Evolutionary conservation across 169 alveolate genomes (phyloP).

Genomic region (Theileria annulata): DNA sequence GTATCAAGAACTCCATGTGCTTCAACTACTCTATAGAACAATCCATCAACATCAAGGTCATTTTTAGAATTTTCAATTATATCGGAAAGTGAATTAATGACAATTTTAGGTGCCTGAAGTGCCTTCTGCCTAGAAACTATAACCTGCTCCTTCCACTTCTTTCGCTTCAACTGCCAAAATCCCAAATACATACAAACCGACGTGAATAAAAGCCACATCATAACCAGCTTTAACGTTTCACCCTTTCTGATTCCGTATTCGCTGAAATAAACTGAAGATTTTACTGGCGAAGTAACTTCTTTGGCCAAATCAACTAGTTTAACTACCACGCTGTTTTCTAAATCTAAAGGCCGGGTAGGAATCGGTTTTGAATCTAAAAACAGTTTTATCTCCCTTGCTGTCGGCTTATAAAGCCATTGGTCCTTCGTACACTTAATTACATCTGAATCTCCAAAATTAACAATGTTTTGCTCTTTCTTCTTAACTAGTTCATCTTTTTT

Average conservation of each 20-base stretch:
- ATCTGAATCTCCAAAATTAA: neutral
- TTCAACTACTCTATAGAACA: slow-evolving; percentile 62
- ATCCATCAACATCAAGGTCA: neutral
- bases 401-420: slow-evolving; percentile 60
- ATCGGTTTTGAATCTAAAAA: slow-evolving; percentile 26
- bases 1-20: slow-evolving; percentile 82
- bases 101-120: slow-evolving; percentile 40
- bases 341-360: slow-evolving; percentile 72
- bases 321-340: slow-evolving; percentile 79
- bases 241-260: slow-evolving; percentile 84
- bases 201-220: slow-evolving; percentile 16
- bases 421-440: slow-evolving; percentile 49
- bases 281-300: slow-evolving; percentile 79
- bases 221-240: slow-evolving; percentile 51
- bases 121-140: slow-evolving; percentile 25
- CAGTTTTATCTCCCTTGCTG: slow-evolving; percentile 38
- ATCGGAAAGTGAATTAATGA: slow-evolving; percentile 20
- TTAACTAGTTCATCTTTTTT: slow-evolving; percentile 14
- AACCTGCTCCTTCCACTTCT: slow-evolving; percentile 74
- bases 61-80: neutral
- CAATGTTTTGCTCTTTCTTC: neutral
- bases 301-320: slow-evolving; percentile 71
- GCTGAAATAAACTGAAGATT: slow-evolving; percentile 73
- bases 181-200: slow-evolving; percentile 68
- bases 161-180: slow-evolving; percentile 80